Conservation (phyloP, 805 yeast genomes). For the Scheffersomyces lignosus region DNA sequence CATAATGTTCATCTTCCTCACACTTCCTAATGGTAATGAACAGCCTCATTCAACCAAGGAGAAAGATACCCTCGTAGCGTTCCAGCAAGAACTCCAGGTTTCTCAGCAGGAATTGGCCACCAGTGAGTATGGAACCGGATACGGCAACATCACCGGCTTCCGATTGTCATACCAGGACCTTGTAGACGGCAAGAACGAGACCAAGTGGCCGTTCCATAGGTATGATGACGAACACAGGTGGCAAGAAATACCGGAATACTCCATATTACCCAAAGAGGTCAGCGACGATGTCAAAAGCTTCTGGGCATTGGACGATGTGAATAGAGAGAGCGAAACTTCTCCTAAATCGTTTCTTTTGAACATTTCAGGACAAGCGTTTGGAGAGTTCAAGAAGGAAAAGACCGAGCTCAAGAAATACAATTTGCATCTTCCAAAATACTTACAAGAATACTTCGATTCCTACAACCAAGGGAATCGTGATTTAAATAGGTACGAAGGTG, state of each 20-base stretch:
- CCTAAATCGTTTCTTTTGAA: conserved; percentile 31
- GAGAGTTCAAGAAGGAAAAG: conserved; percentile 24
- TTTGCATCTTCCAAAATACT: conserved; percentile 28
- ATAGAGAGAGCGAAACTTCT: conserved; percentile 14
- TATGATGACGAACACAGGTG: conserved; percentile 42
- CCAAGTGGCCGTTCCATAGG: conserved; percentile 60
- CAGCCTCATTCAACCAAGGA: conserved; percentile 28
- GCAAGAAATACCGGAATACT: conserved; percentile 49
- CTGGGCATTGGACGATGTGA: conserved; percentile 47
- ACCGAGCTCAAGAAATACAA: conserved; percentile 7
- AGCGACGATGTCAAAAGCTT: conserved; percentile 47
- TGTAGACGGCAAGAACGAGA: conserved; percentile 40
- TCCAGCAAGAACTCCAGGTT: conserved; percentile 21
- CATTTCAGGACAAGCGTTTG: conserved; percentile 34
- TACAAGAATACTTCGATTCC: conserved; percentile 28
- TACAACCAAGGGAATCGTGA: conserved; percentile 24
- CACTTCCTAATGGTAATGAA: conserved; percentile 29
- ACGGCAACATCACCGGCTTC: conserved; percentile 75
- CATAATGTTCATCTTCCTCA: conserved; percentile 33
- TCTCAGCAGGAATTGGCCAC: conserved; percentile 27
- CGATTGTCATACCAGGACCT: conserved; percentile 63
- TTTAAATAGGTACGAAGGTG: conserved; percentile 25
- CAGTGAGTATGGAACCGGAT: conserved; percentile 51
- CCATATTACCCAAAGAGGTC: conserved; percentile 61
- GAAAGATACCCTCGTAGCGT: conserved; percentile 22